Evolutionary conservation across 257 asterid genomes (phyloP), one percentile per base, ranked within the genome.

Genomic region (Plantago major): DNA sequence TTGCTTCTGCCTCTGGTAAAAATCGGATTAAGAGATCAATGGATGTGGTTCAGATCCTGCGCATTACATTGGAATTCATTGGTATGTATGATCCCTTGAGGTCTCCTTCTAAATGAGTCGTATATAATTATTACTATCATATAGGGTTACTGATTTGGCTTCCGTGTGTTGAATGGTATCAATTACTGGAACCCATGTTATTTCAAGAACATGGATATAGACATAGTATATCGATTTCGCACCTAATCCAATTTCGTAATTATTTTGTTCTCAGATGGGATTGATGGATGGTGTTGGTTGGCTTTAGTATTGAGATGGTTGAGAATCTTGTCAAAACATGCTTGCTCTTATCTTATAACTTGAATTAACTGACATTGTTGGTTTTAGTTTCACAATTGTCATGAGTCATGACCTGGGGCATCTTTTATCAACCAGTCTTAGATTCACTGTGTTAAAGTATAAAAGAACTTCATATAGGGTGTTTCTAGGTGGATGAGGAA

Each of bases 11-110:
- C 62, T 75, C 92, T 50, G 91, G 94, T 33, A 80, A 79, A 78
- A 83, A 74, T 56, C 79, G 86, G 52, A 76, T 93, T 71, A 89
- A 72, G 71, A 78, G 67, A 55, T 77, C 95, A 66, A 82, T 89
- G 99, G 82, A 47, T 70, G 71, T 88, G 47, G 66, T 80, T 81
- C 99, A 89, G 85, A 87, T 93, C 70, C 67, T 93, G 75, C 97
- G 99, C 54, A 71, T 87, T 76, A 80, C 89, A 4, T 47, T 93
- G 81, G 88, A 93, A 71, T 93, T 93, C 64, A 82, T 87, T 50
- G 99, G 99, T 93, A 85, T 63, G 80, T 65, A 44, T 44, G 18
- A 9, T 65, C 28, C 48, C 52, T 38, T 14, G 64, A 17, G 50
- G 30, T 57, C 62, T 19, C 45, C 30, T 37, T 44, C 42, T 56